Base-by-base conservation (phyloP, 2,329 filamentous ascomycete genomes). In the Penicillium sumatraense region DNA sequence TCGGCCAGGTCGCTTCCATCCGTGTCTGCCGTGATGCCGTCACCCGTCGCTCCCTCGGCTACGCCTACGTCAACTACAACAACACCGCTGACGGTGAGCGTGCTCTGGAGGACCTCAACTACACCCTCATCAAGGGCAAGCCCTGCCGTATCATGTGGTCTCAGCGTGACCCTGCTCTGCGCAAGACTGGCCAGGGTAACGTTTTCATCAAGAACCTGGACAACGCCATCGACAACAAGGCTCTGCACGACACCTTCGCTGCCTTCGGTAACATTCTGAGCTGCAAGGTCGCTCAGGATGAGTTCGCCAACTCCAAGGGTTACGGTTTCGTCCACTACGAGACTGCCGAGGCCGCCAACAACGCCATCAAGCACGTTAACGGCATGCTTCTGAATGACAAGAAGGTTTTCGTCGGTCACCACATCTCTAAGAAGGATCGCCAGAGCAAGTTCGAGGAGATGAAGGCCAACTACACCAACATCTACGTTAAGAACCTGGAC, bases 111-210 rank as follows among this genome's bases (percentile, higher is more conserved):
- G 95, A 99, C 81, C 86, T 99, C 70, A 99, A 99, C 87, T 99
- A 99, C 85, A 99, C 95, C 62, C 83, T 97, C 70, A 98, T 99
- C 84, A 98, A 98, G 86, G 93, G 93, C 71, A 92, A 90, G 75
- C 93, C 95, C 58, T 99, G 95, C 89, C 93, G 95, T 74, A 99
- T 99, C 82, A 99, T 99, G 95, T 99, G 95, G 95, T 99, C 95
- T 64, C 95, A 99, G 86, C 95, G 95, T 78, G 95, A 99, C 80
- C 95, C 95, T 65, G 93, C 93, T 76, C 88, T 99, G 70, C 95
- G 95, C 83, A 99, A 99, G 89, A 99, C 92, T 68, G 95, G 95
- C 66, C 92, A 97, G 81, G 95, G 95, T 77, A 99, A 99, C 75
- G 93, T 99, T 70, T 99, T 99, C 86, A 99, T 99, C 87, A 99